phyloP scores from a whole-genome alignment of 352 stramenopile genomes.

The Globisporangium barbulae region DNA sequence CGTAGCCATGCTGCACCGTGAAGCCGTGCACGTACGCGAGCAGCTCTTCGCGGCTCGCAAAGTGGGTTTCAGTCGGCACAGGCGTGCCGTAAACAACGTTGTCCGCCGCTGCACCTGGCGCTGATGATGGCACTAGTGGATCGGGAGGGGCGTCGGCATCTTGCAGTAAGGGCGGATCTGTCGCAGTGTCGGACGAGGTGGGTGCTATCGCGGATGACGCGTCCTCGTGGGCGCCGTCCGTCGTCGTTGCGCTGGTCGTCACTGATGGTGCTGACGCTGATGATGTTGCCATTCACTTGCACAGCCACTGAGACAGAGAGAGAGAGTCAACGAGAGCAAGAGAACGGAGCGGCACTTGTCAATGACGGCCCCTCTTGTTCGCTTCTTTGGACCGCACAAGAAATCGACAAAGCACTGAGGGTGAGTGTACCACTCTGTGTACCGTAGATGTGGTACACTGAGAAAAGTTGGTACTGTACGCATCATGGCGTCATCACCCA shows the following conservation, averaged over 20 bases:
- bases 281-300: slow-evolving; percentile 13
- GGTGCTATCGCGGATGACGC: slow-evolving; percentile 4
- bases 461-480: too few relatives aligned
- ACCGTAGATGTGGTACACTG: too few relatives aligned
- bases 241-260: slow-evolving; percentile 11
- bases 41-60: slow-evolving; percentile 35
- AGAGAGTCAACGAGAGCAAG: not conserved
- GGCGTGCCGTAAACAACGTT: not conserved
- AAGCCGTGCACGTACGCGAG: slow-evolving; percentile 36
- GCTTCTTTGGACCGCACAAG: too few relatives aligned
- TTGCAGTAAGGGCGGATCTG: not conserved
- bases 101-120: not conserved
- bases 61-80: slow-evolving; percentile 20
- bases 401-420: not conserved
- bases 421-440: too few relatives aligned
- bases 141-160: not conserved
- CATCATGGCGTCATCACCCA: too few relatives aligned
- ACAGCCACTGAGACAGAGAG: not conserved
- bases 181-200: slow-evolving; percentile 5
- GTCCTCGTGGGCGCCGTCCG: not conserved
- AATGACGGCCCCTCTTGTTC: too few relatives aligned
- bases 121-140: not conserved
- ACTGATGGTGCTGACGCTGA: slow-evolving; percentile 1
- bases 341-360: not conserved
- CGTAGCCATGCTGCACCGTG: slow-evolving; percentile 35